These are phyloP conservation scores for Boletus smithii DNA, from an alignment of 1,284 basidiomycete species.

Conservation along the genomic window DNA sequence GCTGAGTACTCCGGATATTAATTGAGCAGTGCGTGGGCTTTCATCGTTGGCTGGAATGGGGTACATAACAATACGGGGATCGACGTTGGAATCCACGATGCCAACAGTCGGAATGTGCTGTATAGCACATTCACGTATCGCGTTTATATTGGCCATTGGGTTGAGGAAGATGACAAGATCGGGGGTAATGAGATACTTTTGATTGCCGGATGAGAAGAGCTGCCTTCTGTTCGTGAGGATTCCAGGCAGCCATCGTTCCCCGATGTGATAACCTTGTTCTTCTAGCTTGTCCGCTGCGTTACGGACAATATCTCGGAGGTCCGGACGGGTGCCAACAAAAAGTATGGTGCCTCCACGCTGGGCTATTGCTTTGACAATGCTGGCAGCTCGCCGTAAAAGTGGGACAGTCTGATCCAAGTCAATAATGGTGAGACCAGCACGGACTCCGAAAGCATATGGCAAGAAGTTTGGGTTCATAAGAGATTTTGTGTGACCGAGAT, in stretches of 20 bases:
- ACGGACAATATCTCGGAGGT: conserved; percentile 72
- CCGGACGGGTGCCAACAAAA: conserved; percentile 85
- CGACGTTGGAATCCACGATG: conserved; percentile 92
- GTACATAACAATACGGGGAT: conserved; percentile 96
- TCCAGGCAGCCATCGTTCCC: conserved; percentile 90
- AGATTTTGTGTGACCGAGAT: conserved; percentile 85
- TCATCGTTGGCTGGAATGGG: conserved; percentile 99
- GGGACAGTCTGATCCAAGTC: conserved; percentile 94
- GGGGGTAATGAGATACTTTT: conserved; percentile 66
- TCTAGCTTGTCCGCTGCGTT: conserved; percentile 82
- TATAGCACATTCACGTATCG: conserved; percentile 82
- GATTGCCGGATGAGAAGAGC: conserved; percentile 64
- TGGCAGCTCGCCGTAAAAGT: conserved; percentile 85
- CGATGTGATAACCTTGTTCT: conserved; percentile 75
- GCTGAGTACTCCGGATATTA: conserved; percentile 88
- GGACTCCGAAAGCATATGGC: conserved; percentile 92
- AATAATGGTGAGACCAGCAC: conserved; percentile 90
- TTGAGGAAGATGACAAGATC: conserved; percentile 91
- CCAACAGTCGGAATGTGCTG: conserved; percentile 85
- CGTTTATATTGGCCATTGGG: conserved; percentile 78
- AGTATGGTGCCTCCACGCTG: conserved; percentile 83
- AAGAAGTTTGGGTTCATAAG: conserved; percentile 86
- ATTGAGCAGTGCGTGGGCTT: conserved; percentile 83
- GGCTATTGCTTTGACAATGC: conserved; percentile 81
- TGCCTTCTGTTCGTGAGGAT: conserved; percentile 89